Base-by-base conservation (phyloP, 495 filamentous ascomycete genomes). In the Beverwykella pulmonaria region DNA sequence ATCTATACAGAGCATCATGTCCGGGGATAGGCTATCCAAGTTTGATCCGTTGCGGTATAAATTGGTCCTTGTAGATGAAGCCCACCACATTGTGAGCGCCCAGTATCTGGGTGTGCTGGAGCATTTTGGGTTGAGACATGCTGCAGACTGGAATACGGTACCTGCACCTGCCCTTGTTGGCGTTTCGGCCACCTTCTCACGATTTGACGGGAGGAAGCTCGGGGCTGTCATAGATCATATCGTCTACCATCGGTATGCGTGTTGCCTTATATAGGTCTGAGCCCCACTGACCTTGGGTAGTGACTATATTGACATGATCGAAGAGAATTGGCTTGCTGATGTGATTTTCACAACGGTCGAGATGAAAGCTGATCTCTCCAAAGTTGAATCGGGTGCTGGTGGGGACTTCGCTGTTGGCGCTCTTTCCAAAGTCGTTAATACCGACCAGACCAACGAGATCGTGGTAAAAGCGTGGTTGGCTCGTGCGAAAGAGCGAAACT, bases 241-340 rank as follows among this genome's bases (percentile, higher is more conserved):
- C 59, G 95, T 97, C 26, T 99, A 97, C 70, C 95, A 98, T 77
- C 96, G 90, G 78, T 81, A 63, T 59, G 77, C 50, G 26, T 30
- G 22, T 19, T 50, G 23, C n/a, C 1, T 12, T 29, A 17, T 22
- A 59, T 23, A 0, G 29, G 20, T 32, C 39, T 25, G 47, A 39
- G 22, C 44, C 32, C 17, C 5, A 27, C 70, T 74, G 39, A 73
- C 54, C 12, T 6, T 19, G n/a, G n/a, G 27, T 30, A 82, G 79
- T 73, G 92, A 97, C 73, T 98, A 95, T 69, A 83, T 98, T 58
- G 93, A 97, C 68, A 96, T 98, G 93, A 98, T 98, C 60, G 85
- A 84, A 26, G 91, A 95, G 20, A 90, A 92, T 34, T 88, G 85
- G 84, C 82, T 99, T 27, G 85, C 92, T 0, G 82, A 94, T 71